These are phyloP conservation scores for Suillus paluster DNA, from an alignment of 768 basidiomycete species.

Conservation along the genomic window DNA sequence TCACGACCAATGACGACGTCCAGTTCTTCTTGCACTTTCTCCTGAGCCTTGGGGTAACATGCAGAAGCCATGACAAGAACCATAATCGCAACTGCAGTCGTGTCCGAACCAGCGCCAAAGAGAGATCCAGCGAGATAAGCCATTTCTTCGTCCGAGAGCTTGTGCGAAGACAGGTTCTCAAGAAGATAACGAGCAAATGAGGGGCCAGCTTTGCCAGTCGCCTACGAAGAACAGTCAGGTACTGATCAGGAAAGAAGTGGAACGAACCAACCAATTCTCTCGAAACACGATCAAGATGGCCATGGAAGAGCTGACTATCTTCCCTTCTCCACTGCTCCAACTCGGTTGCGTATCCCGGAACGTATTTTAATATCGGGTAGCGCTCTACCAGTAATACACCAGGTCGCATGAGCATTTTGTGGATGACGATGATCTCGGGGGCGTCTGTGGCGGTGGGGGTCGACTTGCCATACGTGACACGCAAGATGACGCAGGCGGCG, in stretches of 20 bases:
- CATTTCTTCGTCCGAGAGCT: constrained; percentile 58
- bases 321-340: constrained; percentile 59
- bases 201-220: constrained; percentile 28
- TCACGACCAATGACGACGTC: constrained; percentile 55
- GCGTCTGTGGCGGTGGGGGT: constrained; percentile 32
- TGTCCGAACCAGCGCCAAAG: constrained; percentile 71
- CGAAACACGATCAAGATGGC: constrained; percentile 51
- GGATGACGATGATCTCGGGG: constrained; percentile 38
- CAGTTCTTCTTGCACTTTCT: constrained; percentile 55
- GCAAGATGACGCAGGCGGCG: constrained; percentile 40
- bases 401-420: constrained; percentile 40
- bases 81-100: constrained; percentile 63
- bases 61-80: constrained; percentile 62
- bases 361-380: constrained; percentile 44
- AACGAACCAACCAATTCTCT: constrained; percentile 43
- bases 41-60: constrained; percentile 56
- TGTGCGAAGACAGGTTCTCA: constrained; percentile 56
- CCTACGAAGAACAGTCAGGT: constrained; percentile 26
- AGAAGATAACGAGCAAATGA: constrained; percentile 64
- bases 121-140: constrained; percentile 67
- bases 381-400: constrained; percentile 41
- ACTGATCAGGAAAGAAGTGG: neutral
- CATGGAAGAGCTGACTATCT: constrained; percentile 58
- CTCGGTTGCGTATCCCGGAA: constrained; percentile 67
- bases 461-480: constrained; percentile 39